Conservation (phyloP, 2,329 filamentous ascomycete species). For the Paraphoma sp. region DNA sequence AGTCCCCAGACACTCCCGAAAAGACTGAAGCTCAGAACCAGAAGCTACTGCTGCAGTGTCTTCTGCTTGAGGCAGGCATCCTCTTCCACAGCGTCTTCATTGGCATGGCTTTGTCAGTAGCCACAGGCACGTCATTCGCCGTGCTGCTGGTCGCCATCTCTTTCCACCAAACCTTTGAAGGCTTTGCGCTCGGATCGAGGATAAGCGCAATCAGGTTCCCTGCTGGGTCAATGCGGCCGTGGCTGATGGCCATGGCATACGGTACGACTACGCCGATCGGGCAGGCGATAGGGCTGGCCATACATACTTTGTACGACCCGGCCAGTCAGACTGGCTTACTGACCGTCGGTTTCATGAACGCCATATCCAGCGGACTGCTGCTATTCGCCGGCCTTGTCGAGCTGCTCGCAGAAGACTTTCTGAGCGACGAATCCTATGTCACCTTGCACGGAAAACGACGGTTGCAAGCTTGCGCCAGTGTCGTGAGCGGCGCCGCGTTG, state of each 20-base stretch:
- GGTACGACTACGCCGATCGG: conserved; percentile 63
- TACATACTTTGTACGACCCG: conserved; percentile 60
- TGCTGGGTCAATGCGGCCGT: conserved; percentile 74
- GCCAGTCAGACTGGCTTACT: conserved; percentile 55
- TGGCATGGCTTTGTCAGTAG: conserved; percentile 74
- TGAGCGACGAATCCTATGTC: conserved; percentile 70
- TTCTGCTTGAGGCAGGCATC: conserved; percentile 78
- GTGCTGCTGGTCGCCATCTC: conserved; percentile 72
- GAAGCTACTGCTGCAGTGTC: conserved; percentile 74
- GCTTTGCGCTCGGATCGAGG: conserved; percentile 72
- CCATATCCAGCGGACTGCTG: conserved; percentile 55
- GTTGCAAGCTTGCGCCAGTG: conserved; percentile 67
- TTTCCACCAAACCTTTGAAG: conserved; percentile 75
- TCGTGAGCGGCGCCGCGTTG: conserved; percentile 64
- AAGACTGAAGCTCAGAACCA: conserved; percentile 56
- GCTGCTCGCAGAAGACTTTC: conserved; percentile 58
- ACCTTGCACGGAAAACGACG: conserved; percentile 64
- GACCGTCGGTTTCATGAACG: conserved; percentile 60
- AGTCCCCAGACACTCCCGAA: conserved; percentile 26
- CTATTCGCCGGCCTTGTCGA: conserved; percentile 59
- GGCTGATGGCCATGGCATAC: conserved; percentile 70
- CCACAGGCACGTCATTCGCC: conserved; percentile 68
- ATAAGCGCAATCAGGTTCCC: conserved; percentile 76
- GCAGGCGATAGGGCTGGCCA: conserved; percentile 57
- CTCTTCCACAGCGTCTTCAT: conserved; percentile 81